These are phyloP conservation scores for Dendrobium catenatum DNA, from an alignment of 106 monocot genomes.

Conservation along the genomic window DNA sequence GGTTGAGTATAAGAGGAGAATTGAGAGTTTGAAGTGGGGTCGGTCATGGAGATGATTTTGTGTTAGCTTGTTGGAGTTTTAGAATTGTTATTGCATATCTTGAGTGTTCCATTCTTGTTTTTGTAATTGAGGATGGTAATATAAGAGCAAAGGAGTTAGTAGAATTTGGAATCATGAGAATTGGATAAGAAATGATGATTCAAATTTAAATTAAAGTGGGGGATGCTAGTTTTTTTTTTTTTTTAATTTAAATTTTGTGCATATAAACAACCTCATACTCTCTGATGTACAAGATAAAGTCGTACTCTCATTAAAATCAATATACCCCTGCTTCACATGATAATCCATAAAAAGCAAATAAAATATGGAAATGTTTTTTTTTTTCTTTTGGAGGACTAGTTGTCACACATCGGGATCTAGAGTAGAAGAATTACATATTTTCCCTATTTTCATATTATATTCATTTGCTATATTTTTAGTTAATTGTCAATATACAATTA, in stretches of 20 bases:
- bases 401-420: no score
- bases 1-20: neutral
- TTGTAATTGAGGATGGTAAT: neutral
- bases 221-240: neutral
- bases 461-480: no score
- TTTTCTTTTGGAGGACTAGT: no score
- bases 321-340: no score
- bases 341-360: no score
- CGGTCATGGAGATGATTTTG: neutral
- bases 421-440: no score
- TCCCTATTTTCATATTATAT: no score
- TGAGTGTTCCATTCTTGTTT: neutral
- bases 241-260: neutral
- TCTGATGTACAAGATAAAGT: no score
- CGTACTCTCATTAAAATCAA: no score
- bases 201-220: neutral
- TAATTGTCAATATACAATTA: no score
- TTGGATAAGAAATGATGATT: conserved; percentile 1
- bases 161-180: conserved; percentile 19
- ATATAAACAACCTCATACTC: no score
- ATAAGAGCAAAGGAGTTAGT: conserved; percentile 3
- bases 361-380: no score
- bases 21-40: neutral
- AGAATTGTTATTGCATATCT: neutral
- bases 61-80: neutral